Base-by-base conservation (phyloP, 768 basidiomycete species). In the Leucogyrophana mollusca region DNA sequence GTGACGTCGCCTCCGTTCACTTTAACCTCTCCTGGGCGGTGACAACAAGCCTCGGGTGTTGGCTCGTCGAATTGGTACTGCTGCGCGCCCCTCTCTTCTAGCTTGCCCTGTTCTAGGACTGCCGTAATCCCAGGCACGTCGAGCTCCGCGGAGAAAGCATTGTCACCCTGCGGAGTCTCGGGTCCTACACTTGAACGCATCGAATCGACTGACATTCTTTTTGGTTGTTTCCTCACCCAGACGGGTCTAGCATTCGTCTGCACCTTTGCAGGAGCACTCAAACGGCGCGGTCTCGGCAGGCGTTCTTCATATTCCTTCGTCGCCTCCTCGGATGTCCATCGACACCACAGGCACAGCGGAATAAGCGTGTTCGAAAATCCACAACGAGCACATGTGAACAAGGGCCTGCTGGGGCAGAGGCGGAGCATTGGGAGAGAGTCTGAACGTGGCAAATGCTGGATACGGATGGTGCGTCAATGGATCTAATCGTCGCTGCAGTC, bases 331-430 rank as follows among this genome's bases (percentile, higher is more conserved):
- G 73, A 76, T 4, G 72, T 67, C 74, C 76, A 78, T 51, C 67
- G 58, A 56, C 77, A 77, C 73, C 76, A 78, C 14, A 77, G 57
- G 62, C 76, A 78, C 49, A 78, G 63, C 20, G 77, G 73, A 45
- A 78, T 65, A 53, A 72, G 68, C 35, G 73, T 66, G 41, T 77
- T 77, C 27, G 67, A 60, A 44, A 76, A 77, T 9, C 75, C 75
- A 45, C 76, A 78, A 38, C 56, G 66, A 24, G 50, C 62, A 61
- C 76, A 78, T n/a, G 66, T 67, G 51, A 78, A 78, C 40, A 71
- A 56, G 0, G 74, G 74, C 42, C 73, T 66, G 50, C 65, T 59
- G 30, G 56, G 72, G n/a, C 64, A 56, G 14, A 77, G 61, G 47
- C 70, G 69, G 9, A 78, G 65, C 8, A 65, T 64, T 17, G 77